Base-by-base conservation (phyloP, 352 stramenopile genomes). In the Blastocystis sp. region DNA sequence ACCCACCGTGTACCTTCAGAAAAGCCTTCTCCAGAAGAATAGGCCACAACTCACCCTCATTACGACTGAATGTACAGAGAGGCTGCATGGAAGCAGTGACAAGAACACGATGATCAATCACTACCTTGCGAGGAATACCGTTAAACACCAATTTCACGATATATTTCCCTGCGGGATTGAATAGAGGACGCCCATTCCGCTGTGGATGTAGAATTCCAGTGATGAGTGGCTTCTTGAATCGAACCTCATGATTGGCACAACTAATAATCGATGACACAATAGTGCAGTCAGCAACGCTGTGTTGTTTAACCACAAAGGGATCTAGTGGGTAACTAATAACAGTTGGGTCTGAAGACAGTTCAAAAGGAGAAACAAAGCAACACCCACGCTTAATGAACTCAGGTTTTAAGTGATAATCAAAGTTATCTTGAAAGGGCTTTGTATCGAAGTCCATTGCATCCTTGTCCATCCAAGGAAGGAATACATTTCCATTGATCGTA, bases 1-100 rank as follows among this genome's bases (percentile, higher is more conserved):
- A 99, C 0, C 96, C 96, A 51, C 97, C 97, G 78, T 95, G 96
- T 5, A 99, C 92, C 91, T 99, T 99, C 89, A 99, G 92, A 88
- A 98, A 99, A 1, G 97, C 97, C 90, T 99, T 99, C 92, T 99
- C 97, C 42, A 99, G 96, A 17, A 99, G 93, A 87, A 93, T 95
- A n/a, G 98, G 96, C 93, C 93, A 96, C 17, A 96, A 77, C 90
- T 96, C 94, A 27, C 91, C 56, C 79, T 91, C 24, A 93, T 96
- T 30, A 91, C 94, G 56, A 3, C 91, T 92, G 54, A 93, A 95
- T 33, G 93, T 95, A 70, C 94, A 96, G 19, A 97, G 89, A 27
- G 96, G 91, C 33, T 95, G 90, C 1, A 92, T 91, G 6, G 90
- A 73, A 1, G 80, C 89, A 54, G 95, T 95, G 17, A 98, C 93